Conservation (phyloP, 495 filamentous ascomycete genomes). For the Cercophora scortea region DNA sequence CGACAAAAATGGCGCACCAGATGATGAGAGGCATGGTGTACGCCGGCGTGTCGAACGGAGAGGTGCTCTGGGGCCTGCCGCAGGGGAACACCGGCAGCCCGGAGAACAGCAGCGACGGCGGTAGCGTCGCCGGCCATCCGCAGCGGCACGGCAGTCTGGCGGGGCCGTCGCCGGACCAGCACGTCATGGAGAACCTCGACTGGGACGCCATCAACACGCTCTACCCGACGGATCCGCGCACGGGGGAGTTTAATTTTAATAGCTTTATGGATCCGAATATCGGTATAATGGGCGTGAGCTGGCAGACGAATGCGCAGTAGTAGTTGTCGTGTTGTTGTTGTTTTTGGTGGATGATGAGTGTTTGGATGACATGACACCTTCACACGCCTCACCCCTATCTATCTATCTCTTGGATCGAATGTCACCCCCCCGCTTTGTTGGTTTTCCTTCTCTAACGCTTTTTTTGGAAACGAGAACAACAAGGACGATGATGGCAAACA, state of each 20-base stretch:
- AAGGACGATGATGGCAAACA: background rate
- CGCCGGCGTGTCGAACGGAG: conserved; percentile 37
- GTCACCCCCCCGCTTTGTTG: too few species aligned
- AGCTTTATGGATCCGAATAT: background rate
- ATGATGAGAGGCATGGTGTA: conserved; percentile 28
- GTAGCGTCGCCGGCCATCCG: conserved; percentile 13
- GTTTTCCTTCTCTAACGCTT: too few species aligned
- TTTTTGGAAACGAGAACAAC: background rate
- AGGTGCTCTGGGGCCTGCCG: conserved; percentile 36
- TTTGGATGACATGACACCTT: too few species aligned
- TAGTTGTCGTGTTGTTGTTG: too few species aligned
- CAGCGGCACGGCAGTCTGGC: conserved; percentile 6
- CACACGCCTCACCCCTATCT: too few species aligned
- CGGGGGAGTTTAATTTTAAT: conserved; percentile 19
- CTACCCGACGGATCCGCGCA: conserved; percentile 29
- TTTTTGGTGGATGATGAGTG: too few species aligned
- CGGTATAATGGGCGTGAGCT: background rate
- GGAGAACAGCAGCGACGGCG: conserved; percentile 25
- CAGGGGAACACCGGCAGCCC: conserved; percentile 25
- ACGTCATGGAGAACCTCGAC: conserved; percentile 27
- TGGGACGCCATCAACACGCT: conserved; percentile 26
- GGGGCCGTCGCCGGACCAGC: background rate
- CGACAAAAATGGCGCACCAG: background rate
- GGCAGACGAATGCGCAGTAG: too few species aligned
- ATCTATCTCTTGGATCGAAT: too few species aligned